These are phyloP conservation scores for Penicillium sp. DNA, from an alignment of 2,329 filamentous ascomycete species.

Conservation along the genomic window DNA sequence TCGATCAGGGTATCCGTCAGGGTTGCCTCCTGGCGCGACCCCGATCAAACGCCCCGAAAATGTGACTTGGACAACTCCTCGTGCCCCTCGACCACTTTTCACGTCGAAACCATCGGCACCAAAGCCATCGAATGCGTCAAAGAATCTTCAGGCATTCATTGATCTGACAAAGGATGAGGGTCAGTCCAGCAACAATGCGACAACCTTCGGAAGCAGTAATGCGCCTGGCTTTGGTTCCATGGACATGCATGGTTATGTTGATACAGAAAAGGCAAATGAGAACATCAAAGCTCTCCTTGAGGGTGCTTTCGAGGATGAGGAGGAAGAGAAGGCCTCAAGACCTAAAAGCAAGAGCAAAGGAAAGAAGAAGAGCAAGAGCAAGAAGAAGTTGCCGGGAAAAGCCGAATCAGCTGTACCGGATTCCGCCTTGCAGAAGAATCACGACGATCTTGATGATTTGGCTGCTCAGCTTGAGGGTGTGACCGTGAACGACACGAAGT, in stretches of 20 bases:
- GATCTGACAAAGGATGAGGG: constrained; percentile 52
- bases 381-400: constrained; percentile 17
- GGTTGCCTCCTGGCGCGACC: constrained; percentile 32
- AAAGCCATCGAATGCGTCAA: constrained; percentile 41
- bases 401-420: background rate
- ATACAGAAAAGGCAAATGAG: constrained; percentile 50
- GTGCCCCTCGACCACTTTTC: constrained; percentile 53
- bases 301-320: constrained; percentile 52
- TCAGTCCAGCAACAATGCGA: constrained; percentile 47
- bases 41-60: constrained; percentile 52
- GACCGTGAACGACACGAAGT: constrained; percentile 35
- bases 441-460: constrained; percentile 42
- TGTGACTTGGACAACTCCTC: constrained; percentile 47
- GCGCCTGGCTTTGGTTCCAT: constrained; percentile 51
- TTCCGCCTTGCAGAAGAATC: constrained; percentile 14
- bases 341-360: constrained; percentile 38
- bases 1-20: constrained; percentile 27
- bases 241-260: constrained; percentile 54
- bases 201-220: constrained; percentile 34
- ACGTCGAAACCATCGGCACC: constrained; percentile 48
- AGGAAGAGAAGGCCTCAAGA: constrained; percentile 38
- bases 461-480: constrained; percentile 44
- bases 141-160: constrained; percentile 47
- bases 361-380: constrained; percentile 35
- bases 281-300: constrained; percentile 52